phyloP scores from a whole-genome alignment of 1,284 basidiomycete genomes.

The Fomitopsis betulina region DNA sequence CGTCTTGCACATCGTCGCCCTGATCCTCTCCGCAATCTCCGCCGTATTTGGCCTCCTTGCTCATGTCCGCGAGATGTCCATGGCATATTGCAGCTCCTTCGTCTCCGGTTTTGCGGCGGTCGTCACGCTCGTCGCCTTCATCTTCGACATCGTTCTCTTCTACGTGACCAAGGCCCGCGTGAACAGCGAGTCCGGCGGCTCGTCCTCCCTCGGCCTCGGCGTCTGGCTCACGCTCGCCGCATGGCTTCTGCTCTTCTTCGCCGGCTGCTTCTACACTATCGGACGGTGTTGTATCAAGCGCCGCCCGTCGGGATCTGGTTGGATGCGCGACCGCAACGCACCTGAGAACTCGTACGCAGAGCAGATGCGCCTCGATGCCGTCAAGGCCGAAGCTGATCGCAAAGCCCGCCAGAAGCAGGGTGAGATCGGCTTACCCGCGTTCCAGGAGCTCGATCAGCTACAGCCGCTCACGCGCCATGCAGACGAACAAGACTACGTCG shows the following conservation, averaged over 20 bases:
- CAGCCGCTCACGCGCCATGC: slow-evolving; percentile 54
- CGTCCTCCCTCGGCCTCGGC: slow-evolving; percentile 71
- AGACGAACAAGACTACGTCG: slow-evolving; percentile 26
- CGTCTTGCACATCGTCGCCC: slow-evolving; percentile 82
- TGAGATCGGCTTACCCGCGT: slow-evolving; percentile 72
- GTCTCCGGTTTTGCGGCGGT: slow-evolving; percentile 75
- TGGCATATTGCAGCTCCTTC: slow-evolving; percentile 81
- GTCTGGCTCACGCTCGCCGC: slow-evolving; percentile 86
- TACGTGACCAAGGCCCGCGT: slow-evolving; percentile 79
- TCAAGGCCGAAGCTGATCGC: slow-evolving; percentile 78
- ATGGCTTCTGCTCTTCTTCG: slow-evolving; percentile 79
- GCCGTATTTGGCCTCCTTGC: slow-evolving; percentile 79
- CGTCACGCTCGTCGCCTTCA: slow-evolving; percentile 74
- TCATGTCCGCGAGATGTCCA: slow-evolving; percentile 80
- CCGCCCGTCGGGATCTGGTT: slow-evolving; percentile 32
- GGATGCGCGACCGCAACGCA: slow-evolving; percentile 25
- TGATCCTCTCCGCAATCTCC: slow-evolving; percentile 65
- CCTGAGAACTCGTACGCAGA: slow-evolving; percentile 43
- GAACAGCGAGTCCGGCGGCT: slow-evolving; percentile 61
- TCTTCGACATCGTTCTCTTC: slow-evolving; percentile 85
- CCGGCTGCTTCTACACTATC: slow-evolving; percentile 79
- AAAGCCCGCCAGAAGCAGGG: slow-evolving; percentile 59
- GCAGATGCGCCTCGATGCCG: slow-evolving; percentile 70
- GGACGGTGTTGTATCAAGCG: slow-evolving; percentile 76
- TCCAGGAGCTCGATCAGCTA: slow-evolving; percentile 57